Base-by-base conservation (phyloP, 2,329 filamentous ascomycete species). In the Pseudogymnoascus sp. region DNA sequence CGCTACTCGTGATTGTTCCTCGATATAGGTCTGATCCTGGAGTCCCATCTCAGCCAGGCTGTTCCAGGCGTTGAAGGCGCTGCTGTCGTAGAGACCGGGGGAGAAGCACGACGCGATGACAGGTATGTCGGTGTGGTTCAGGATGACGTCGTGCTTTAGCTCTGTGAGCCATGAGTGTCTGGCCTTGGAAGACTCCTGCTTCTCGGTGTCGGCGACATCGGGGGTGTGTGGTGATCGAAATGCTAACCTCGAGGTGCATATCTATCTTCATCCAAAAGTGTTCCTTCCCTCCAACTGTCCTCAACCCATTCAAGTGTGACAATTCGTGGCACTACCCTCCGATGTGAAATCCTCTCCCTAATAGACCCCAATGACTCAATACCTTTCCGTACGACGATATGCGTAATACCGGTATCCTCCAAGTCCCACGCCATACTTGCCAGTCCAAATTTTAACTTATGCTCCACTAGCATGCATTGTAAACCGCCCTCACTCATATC, bases 221-320 rank as follows among this genome's bases (percentile, higher is more conserved):
- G 69, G 69, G 62, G 77, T 76, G 1, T 19, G 5, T 33, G 50
- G n/a, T 1, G 13, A 57, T 13, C 10, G 10, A 57, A 13, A 19
- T 8, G n/a, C 50, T 57, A 57, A 21, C 50, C 28, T 33, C 28
- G 10, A 8, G 28, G 28, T 19, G 70, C 72, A 69, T 82, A 86
- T 42, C 78, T 76, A 70, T 93, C 90, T 76, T 97, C 93, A 68
- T 96, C 91, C 57, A 97, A 74, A 65, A 89, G 71, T 0, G 91
- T 96, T 67, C 80, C 82, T 73, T 93, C 90, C 64, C 79, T 80
- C 91, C 93, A 96, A 70, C 90, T 90, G 62, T 89, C 86, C 61
- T 87, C 82, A 0, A 97, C 76, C 95, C 95, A 99, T 13, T 79
- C 78, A 9, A 80, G 74, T 0, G 78, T 82, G 1, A 97, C 88